Percentiles rank a stretch among this genome's conserved stretches.
phyloP scores from a whole-genome alignment of 2,329 filamentous ascomycete species.

The Alternaria tenuissima region DNA sequence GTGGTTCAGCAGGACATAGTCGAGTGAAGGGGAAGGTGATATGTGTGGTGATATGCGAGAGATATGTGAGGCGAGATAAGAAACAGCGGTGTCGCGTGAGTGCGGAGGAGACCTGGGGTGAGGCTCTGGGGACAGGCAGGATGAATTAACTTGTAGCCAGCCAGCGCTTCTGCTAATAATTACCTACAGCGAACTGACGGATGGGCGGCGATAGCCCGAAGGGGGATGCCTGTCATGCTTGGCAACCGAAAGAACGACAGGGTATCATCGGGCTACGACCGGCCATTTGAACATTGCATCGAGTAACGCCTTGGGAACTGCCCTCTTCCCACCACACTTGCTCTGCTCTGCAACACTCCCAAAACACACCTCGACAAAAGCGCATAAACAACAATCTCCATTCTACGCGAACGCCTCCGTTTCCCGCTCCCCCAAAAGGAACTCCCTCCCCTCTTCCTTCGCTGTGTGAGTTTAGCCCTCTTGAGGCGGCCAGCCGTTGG shows the following conservation, averaged over 20 bases:
- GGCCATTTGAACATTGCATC: constrained; percentile 14
- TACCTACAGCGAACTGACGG: constrained; percentile 20
- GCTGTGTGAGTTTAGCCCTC: not conserved
- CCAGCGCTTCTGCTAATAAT: constrained; percentile 21
- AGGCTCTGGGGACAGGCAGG: constrained; percentile 25
- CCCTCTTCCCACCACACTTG: not conserved
- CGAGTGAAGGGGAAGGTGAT: not conserved
- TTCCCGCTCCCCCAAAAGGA: constrained; percentile 7
- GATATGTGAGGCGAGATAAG: constrained; percentile 3
- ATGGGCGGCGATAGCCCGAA: constrained; percentile 13
- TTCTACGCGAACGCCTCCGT: constrained; percentile 6
- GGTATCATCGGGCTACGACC: constrained; percentile 18
- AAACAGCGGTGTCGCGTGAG: constrained; percentile 16
- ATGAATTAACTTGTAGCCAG: constrained; percentile 23
- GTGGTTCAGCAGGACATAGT: constrained; percentile 35
- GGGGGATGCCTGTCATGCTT: constrained; percentile 17
- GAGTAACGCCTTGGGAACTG: constrained; percentile 7
- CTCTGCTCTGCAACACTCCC: not conserved
- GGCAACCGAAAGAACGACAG: constrained; percentile 12
- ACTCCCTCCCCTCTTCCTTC: not conserved
- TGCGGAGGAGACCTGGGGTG: constrained; percentile 21
- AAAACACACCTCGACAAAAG: not conserved
- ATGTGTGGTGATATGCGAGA: not conserved
- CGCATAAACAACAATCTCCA: not conserved
- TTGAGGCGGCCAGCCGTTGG: constrained; percentile 17